Evolutionary conservation across 2,329 filamentous ascomycete species (phyloP), one percentile per base, ranked within the genome.

Genomic region (Didymella keratinophila): DNA sequence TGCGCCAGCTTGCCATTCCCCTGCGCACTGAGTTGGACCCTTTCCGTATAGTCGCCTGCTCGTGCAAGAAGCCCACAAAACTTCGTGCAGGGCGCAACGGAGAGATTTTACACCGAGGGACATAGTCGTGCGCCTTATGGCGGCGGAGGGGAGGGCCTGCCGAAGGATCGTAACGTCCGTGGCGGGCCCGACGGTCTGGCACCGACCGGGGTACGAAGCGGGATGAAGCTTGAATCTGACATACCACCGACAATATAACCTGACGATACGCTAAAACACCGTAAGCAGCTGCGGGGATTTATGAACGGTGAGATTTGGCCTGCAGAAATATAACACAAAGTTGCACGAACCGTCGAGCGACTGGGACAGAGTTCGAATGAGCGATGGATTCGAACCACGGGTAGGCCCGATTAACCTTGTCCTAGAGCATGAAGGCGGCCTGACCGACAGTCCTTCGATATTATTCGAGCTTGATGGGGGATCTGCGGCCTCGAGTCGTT

Each of bases 361-460:
- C 18, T 8, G 23, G 7, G 16, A 18, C 36, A 20, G 21, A 10
- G 30, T 52, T 37, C 18, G 50, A 20, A 46, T 18, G 39, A 37
- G 41, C 21, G 18, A 27, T 43, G 5, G 39, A 36, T 5, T 14
- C 4, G 10, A 18, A 23, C 14, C 21, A 42, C 43, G 16, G 32
- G 20, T 32, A 54, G 51, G 43, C 9, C 51, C 51, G 51, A 54
- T 42, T 34, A 8, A 47, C 43, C 43, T 23, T 48, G 43, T 20
- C 32, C 10, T 16, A 23, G 3, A 30, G 18, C 18, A 41, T 42
- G 18, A 42, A 18, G 12, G 11, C 14, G 34, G 18, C 25, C 25
- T 53, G 51, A 42, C 34, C 43, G 43, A 47, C 34, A 47, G 34
- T 42, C 27, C 34, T 34, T 47, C 43, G 27, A 39, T n/a, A 21